Evolutionary conservation across 2,329 filamentous ascomycete genomes (phyloP), one percentile per base, ranked within the genome.

Genomic region (Aaosphaeria pasadenensis): DNA sequence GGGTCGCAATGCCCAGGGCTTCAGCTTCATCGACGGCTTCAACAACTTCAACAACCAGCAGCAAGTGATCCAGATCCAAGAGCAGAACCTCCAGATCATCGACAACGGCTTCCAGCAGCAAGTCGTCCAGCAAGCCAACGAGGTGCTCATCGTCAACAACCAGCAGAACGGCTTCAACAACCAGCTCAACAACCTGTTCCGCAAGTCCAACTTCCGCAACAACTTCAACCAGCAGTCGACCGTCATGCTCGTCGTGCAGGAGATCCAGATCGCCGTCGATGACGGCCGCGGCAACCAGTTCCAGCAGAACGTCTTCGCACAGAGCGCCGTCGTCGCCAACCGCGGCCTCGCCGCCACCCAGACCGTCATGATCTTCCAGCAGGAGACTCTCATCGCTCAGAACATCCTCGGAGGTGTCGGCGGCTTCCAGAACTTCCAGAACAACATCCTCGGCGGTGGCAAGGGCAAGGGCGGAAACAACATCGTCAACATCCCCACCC

Each of bases 1-100:
- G 45, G 55, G 49, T 42, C 44, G 58, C 46, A 55, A 53, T 39
- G 50, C 53, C 48, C 55, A 50, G 43, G 40, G 24, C 49, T 64
- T 64, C 58, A 61, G 63, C 59, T 62, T 66, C 51, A 54, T 59
- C 49, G 54, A 66, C 43, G 57, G 56, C 48, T 62, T 67, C 56
- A 58, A 62, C 48, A 53, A 57, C 52, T 60, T 66, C 58, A 60
- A 63, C 54, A 46, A 63, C 44, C 59, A 65, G 48, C 43, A 63
- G 29, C 58, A 62, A 35, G 55, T 65, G 11, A 52, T 68, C 48
- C 51, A 64, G 29, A 54, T 66, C 45, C 55, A 64, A 44, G 46
- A 65, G 47, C 43, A 66, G 49, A 59, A 55, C 52, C 49, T 65
- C 4, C 53, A 58, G 44, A 54, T 68, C 39, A 38, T 58, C 41